These are phyloP conservation scores for Paraphoma sp. DNA, from an alignment of 2,329 filamentous ascomycete genomes.

Conservation along the genomic window DNA sequence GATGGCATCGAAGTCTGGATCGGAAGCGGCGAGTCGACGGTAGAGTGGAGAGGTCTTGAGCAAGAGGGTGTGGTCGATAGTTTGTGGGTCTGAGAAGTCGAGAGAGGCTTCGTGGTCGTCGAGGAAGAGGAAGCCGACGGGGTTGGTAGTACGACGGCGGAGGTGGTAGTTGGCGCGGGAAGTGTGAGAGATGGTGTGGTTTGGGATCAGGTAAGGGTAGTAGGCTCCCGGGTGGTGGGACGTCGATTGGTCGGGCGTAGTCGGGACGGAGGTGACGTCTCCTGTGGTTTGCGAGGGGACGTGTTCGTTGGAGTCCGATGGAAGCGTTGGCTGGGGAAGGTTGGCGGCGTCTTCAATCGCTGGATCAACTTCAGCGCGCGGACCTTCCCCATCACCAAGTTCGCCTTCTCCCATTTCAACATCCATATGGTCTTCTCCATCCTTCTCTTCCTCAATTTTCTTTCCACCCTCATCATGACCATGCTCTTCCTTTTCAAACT, in stretches of 20 bases:
- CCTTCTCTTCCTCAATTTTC: background rate
- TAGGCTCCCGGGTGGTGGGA: background rate
- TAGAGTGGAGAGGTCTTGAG: background rate
- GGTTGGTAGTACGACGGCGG: conserved; percentile 2
- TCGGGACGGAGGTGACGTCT: too few relatives aligned
- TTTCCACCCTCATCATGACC: too few relatives aligned
- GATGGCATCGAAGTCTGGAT: background rate
- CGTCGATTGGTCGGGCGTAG: too few relatives aligned
- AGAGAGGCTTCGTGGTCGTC: background rate
- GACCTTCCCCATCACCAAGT: background rate
- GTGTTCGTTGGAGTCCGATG: too few relatives aligned
- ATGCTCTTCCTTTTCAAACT: background rate
- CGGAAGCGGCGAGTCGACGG: background rate
- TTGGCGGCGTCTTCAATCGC: background rate
- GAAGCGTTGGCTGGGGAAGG: too few relatives aligned
- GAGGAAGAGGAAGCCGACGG: conserved; percentile 1
- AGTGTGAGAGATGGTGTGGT: background rate
- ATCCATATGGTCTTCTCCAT: background rate
- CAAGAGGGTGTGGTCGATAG: background rate
- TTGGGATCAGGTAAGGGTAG: background rate
- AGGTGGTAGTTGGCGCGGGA: conserved; percentile 7
- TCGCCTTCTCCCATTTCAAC: background rate
- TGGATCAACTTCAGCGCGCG: background rate
- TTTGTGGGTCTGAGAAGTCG: background rate
- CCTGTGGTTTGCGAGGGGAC: too few relatives aligned